Conservation (phyloP, 2,329 filamentous ascomycete genomes). For the Fusarium nodosum region DNA sequence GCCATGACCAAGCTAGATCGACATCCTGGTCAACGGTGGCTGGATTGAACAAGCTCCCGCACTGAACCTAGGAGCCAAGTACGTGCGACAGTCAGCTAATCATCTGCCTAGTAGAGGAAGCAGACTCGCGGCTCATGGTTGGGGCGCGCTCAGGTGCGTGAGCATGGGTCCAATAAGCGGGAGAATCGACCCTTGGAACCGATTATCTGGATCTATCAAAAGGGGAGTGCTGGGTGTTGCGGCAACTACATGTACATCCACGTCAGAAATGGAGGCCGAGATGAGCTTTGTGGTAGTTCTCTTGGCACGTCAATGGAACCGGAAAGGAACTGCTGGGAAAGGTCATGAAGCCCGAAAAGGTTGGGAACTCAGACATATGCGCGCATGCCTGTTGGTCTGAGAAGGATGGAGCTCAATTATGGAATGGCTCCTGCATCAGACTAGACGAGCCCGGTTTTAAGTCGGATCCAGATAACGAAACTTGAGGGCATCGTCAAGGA, state of each 20-base stretch:
- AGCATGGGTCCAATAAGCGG: slow-evolving; percentile 35
- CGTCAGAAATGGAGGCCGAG: slow-evolving; percentile 43
- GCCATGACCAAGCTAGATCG: slow-evolving; percentile 44
- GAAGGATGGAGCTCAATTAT: slow-evolving; percentile 23
- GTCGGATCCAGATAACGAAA: slow-evolving; percentile 28
- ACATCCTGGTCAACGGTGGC: slow-evolving; percentile 45
- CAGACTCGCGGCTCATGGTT: slow-evolving; percentile 34
- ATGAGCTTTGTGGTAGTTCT: slow-evolving; percentile 40
- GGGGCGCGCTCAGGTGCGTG: slow-evolving; percentile 35
- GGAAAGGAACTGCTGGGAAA: slow-evolving; percentile 38
- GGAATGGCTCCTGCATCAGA: slow-evolving; percentile 29
- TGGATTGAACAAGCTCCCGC: slow-evolving; percentile 40
- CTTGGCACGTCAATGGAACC: slow-evolving; percentile 35
- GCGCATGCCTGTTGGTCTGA: slow-evolving; percentile 25
- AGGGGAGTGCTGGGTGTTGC: slow-evolving; percentile 37
- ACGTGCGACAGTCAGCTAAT: slow-evolving; percentile 28
- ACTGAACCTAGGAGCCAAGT: slow-evolving; percentile 31
- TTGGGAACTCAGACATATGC: slow-evolving; percentile 30
- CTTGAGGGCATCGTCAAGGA: slow-evolving; percentile 11
- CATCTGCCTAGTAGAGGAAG: slow-evolving; percentile 25
- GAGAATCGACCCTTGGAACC: slow-evolving; percentile 44
- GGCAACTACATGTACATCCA: slow-evolving; percentile 33
- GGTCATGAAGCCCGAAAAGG: slow-evolving; percentile 38
- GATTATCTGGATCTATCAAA: slow-evolving; percentile 45
- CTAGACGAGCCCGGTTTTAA: slow-evolving; percentile 26